Conservation (phyloP, 2,329 filamentous ascomycete genomes). For the Trichoderma breve region DNA sequence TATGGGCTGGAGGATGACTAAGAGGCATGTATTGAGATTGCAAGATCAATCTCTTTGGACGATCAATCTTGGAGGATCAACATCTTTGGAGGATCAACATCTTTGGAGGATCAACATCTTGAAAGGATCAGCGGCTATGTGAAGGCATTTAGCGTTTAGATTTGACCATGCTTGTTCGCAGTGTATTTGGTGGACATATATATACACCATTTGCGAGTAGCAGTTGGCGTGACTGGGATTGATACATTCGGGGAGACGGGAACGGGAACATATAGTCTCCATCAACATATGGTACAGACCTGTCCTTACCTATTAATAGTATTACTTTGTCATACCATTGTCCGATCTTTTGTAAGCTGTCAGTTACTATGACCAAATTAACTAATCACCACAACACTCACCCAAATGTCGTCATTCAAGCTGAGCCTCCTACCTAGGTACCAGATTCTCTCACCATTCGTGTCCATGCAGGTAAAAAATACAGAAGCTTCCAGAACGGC, state of each 20-base stretch:
- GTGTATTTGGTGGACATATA: neutral
- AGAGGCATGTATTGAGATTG: neutral
- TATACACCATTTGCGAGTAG: neutral
- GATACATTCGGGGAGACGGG: neutral
- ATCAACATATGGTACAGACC: neutral
- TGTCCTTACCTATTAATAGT: neutral
- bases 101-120: neutral
- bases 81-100: neutral
- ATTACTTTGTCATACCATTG: neutral
- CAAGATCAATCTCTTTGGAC: neutral
- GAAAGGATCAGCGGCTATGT: neutral
- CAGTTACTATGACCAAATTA: neutral
- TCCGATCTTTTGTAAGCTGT: neutral
- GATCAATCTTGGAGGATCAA: neutral
- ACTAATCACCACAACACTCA: neutral
- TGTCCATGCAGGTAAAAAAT: neutral
- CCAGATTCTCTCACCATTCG: slow-evolving; percentile 17
- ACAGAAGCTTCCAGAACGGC: neutral
- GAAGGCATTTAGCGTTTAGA: neutral
- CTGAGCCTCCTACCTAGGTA: neutral
- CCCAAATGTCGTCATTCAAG: neutral
- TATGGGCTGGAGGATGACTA: slow-evolving; percentile 35
- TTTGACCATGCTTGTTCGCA: neutral
- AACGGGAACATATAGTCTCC: neutral
- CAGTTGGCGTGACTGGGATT: neutral